Evolutionary conservation across 1,139 yeast species (phyloP), one percentile per base, ranked within the genome.

Genomic region (Magnusiomyces clavatus): DNA sequence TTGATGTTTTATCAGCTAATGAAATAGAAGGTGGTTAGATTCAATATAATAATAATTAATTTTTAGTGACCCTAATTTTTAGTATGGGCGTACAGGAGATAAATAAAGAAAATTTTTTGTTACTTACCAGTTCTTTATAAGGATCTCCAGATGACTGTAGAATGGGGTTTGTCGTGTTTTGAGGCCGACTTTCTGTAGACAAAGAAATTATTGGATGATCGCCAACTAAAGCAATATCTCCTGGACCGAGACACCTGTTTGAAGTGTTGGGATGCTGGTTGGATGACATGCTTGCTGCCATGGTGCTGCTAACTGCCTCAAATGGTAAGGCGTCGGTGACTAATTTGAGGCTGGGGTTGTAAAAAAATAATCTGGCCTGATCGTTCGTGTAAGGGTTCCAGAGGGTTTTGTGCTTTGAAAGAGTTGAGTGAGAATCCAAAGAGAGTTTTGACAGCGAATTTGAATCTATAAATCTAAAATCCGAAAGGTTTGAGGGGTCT

Each of bases 351-450:
- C 51, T 51, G 12, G 67, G 56, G 50, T 64, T 64, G 44, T 59
- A 57, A 51, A 57, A 65, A 46, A 58, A 56, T 43, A 65, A 55
- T 42, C 61, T 60, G 41, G 67, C 68, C 31, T 59, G 55, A 14
- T 53, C 48, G 24, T 59, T 56, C 5, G 65, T 56, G 48, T 64
- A 67, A 1, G 69, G 69, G 36, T 64, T 54, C 69, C 69, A 65
- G 39, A 19, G 34, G 2, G 51, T 31, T 3, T 37, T 14, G 35
- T 17, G 49, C 16, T 19, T 29, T 11, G 29, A 46, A 43, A 24
- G 39, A 42, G 10, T 29, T 46, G 37, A 17, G 43, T 35, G 17
- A 24, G 17, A 46, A 5, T 24, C 47, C 3, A 17, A 3, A 14
- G 29, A 12, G 16, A 38, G 34, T 42, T 39, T 46, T 6, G 45